Percentiles rank a stretch among this genome's conserved stretches.
These are phyloP conservation scores for Pelargonium cotyledonis DNA, from an alignment of 441 rosid genomes.

Conservation along the genomic window DNA sequence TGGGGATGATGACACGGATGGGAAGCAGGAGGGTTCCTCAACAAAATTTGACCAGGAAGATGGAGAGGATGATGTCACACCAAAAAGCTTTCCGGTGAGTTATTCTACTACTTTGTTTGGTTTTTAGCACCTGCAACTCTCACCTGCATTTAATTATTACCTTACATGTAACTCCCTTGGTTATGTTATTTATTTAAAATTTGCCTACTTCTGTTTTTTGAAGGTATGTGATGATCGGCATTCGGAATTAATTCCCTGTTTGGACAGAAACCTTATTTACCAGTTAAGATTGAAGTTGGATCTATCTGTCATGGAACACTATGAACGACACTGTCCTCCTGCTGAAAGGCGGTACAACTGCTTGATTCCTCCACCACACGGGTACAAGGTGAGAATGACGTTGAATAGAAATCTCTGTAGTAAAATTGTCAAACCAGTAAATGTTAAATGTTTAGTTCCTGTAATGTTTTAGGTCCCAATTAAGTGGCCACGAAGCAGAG, in stretches of 20 bases:
- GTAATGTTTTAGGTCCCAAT: constrained; percentile 56
- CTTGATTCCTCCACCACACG: constrained; percentile 92
- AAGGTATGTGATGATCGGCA: constrained; percentile 93
- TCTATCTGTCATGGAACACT: constrained; percentile 76
- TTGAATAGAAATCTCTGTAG: no score
- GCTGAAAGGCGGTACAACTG: constrained; percentile 86
- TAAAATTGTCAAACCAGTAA: no score
- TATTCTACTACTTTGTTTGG: not conserved
- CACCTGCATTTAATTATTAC: no score
- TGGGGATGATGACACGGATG: constrained; percentile 66
- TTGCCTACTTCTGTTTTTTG: constrained; percentile 10
- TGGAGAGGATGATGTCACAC: constrained; percentile 40
- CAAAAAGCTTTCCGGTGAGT: constrained; percentile 86
- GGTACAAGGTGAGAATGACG: constrained; percentile 62
- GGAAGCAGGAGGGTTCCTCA: constrained; percentile 28
- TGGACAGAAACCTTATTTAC: constrained; percentile 85
- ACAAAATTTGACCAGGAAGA: constrained; percentile 41
- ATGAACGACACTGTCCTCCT: constrained; percentile 93
- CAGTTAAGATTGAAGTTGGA: constrained; percentile 96
- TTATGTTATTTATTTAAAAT: not conserved
- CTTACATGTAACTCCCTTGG: not conserved
- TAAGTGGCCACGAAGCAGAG: constrained; percentile 98
- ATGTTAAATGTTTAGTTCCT: not conserved
- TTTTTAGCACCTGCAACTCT: not conserved
- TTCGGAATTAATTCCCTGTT: constrained; percentile 92